Evolutionary conservation across 2,329 filamentous ascomycete species (phyloP).

Genomic region (Beauveria asiatica): DNA sequence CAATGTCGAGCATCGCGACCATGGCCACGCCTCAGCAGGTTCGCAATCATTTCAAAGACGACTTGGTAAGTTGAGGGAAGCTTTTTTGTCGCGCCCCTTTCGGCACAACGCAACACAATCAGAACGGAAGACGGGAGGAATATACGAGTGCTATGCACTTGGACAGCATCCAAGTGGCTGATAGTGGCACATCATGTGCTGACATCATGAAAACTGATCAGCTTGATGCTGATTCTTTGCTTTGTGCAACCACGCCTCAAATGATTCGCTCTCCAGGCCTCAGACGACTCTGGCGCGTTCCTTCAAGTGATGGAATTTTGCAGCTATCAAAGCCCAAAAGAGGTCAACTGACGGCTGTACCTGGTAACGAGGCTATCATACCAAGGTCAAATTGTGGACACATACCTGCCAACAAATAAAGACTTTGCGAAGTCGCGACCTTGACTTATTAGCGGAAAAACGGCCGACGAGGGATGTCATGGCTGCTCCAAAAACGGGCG

Average conservation of each 20-base stretch:
- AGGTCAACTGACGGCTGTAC: background rate
- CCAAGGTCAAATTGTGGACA: background rate
- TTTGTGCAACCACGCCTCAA: background rate
- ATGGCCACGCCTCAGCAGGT: constrained; percentile 24
- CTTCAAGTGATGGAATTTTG: background rate
- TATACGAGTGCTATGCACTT: background rate
- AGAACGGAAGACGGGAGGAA: background rate
- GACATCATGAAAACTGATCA: background rate
- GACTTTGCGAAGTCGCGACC: background rate
- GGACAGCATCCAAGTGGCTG: background rate
- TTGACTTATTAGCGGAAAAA: background rate
- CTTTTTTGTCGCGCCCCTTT: constrained; percentile 7
- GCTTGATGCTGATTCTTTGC: background rate
- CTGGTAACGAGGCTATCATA: background rate
- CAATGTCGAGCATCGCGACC: constrained; percentile 18
- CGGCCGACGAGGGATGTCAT: background rate
- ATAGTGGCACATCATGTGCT: background rate
- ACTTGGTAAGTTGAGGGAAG: constrained; percentile 21
- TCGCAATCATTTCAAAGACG: constrained; percentile 23
- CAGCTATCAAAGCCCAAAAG: background rate
- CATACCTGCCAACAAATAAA: background rate
- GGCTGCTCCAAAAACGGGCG: constrained; percentile 11
- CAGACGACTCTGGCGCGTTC: background rate
- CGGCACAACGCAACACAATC: background rate
- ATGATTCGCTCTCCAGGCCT: background rate